These are phyloP conservation scores for Pholiota conissans DNA, from an alignment of 768 basidiomycete genomes.

Conservation along the genomic window DNA sequence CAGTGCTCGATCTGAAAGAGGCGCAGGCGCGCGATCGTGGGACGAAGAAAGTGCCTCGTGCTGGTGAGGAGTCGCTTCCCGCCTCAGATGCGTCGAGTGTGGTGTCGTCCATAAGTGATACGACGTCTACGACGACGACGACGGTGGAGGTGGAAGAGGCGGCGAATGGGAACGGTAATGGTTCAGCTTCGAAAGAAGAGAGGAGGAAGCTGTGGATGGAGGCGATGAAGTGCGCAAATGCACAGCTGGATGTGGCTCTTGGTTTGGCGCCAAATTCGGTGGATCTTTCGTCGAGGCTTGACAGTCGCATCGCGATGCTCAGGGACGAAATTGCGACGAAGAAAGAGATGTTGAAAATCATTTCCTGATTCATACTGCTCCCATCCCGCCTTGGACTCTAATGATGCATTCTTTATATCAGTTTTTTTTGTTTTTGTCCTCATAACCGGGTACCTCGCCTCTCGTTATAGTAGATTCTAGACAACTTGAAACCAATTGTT, in stretches of 20 bases:
- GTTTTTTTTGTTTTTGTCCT: no score
- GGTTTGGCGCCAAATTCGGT: constrained; percentile 49
- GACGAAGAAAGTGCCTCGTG: background rate
- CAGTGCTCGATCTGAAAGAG: constrained; percentile 69
- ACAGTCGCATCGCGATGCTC: constrained; percentile 68
- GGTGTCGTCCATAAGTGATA: background rate
- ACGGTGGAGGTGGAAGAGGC: background rate
- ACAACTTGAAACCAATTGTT: no score
- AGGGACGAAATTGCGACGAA: constrained; percentile 69
- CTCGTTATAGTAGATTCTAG: no score
- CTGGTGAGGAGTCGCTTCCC: background rate
- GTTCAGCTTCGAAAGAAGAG: constrained; percentile 1
- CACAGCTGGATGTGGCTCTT: constrained; percentile 53
- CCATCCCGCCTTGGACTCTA: no score
- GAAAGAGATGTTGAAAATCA: constrained; percentile 44
- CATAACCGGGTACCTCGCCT: no score
- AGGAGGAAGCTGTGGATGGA: constrained; percentile 46
- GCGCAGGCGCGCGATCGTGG: constrained; percentile 33
- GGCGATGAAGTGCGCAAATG: constrained; percentile 46
- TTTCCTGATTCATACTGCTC: background rate
- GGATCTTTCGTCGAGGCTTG: constrained; percentile 68
- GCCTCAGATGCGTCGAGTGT: background rate
- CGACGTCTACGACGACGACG: background rate
- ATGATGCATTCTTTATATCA: no score
- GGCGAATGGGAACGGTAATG: background rate